Conservation (phyloP, 2,329 filamentous ascomycete species). For the Sporothrix protearum region DNA sequence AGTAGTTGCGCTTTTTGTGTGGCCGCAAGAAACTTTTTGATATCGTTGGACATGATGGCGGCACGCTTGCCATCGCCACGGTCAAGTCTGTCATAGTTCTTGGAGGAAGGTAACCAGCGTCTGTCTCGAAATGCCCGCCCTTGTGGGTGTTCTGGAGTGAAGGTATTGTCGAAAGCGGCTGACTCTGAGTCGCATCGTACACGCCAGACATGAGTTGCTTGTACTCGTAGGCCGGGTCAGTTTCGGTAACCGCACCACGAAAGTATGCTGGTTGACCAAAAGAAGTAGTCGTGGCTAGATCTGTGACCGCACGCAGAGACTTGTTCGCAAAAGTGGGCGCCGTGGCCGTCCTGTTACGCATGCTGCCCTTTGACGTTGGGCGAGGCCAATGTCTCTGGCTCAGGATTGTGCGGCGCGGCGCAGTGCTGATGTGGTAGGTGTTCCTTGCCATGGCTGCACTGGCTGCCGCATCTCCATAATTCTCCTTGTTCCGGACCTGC, state of each 20-base stretch:
- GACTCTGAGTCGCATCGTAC: neutral
- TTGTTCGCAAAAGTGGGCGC: neutral
- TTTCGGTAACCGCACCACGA: neutral
- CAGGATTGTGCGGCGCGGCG: slow-evolving; percentile 3
- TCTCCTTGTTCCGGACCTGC: slow-evolving; percentile 24
- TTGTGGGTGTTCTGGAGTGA: neutral
- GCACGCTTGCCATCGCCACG: neutral
- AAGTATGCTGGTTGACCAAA: neutral
- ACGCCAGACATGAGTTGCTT: neutral
- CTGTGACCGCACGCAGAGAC: neutral
- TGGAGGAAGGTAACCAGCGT: neutral
- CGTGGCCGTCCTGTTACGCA: neutral
- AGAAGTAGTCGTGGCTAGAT: neutral
- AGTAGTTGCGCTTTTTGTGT: slow-evolving; percentile 15
- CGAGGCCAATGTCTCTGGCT: slow-evolving; percentile 20
- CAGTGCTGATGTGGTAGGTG: slow-evolving; percentile 11
- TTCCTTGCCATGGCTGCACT: neutral
- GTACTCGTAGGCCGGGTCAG: neutral
- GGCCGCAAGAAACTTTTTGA: slow-evolving; percentile 16
- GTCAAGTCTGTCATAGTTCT: neutral
- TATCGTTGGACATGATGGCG: neutral
- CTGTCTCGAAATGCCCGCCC: neutral
- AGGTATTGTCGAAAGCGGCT: neutral
- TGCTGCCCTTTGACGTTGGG: neutral
- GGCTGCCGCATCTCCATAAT: slow-evolving; percentile 2